Percentiles rank a stretch among this genome's conserved stretches.
These are phyloP conservation scores for Coemansia sp. DNA, from an alignment of 192 early-diverging fungal genomes.

Conservation along the genomic window DNA sequence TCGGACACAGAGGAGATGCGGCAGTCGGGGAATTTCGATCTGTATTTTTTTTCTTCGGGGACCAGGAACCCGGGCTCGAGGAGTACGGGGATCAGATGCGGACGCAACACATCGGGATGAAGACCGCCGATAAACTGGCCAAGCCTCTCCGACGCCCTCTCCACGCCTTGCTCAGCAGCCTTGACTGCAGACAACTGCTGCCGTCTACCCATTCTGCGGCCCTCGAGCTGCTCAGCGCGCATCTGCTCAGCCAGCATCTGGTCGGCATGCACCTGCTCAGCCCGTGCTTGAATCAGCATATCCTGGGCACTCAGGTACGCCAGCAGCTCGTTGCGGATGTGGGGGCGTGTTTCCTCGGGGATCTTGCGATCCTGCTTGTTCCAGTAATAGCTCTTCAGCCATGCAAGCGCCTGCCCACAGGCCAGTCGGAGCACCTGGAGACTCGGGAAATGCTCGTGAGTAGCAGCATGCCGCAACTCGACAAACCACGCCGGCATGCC, in stretches of 20 bases:
- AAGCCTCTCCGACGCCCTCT: conserved; percentile 19
- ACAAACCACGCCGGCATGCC: conserved; percentile 66
- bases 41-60: conserved; percentile 55
- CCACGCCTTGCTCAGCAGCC: conserved; percentile 1
- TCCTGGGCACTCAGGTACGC: conserved; percentile 14
- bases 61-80: conserved; percentile 57
- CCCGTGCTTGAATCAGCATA: no score
- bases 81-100: conserved; percentile 52
- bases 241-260: no score
- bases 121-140: conserved; percentile 36
- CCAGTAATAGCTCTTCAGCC: conserved; percentile 58
- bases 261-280: no score
- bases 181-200: no score
- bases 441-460: conserved; percentile 61
- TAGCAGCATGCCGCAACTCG: conserved; percentile 62
- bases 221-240: conserved; percentile 3
- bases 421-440: conserved; percentile 54
- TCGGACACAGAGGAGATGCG: conserved; percentile 36
- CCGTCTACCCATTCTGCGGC: background rate
- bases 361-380: conserved; percentile 36
- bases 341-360: conserved; percentile 28
- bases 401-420: conserved; percentile 52
- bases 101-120: conserved; percentile 43
- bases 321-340: conserved; percentile 17
- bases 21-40: conserved; percentile 32